Conservation (phyloP, 129 eudicot species). For the Saposhnikovia divaricata region DNA sequence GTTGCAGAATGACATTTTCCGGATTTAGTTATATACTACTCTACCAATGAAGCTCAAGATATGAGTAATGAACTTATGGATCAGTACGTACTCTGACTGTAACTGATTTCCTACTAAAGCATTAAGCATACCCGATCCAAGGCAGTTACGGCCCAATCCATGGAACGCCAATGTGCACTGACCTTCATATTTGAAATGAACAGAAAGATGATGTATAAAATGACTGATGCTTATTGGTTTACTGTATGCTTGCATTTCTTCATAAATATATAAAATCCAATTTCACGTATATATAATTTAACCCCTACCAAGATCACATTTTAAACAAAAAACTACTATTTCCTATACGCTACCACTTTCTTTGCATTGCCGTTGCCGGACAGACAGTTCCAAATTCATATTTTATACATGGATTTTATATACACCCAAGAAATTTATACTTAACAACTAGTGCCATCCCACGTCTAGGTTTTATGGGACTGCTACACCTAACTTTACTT, state of each 20-base stretch:
- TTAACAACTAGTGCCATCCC: not conserved
- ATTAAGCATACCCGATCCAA: too few species aligned
- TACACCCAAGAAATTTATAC: not conserved
- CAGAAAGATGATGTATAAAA: too few species aligned
- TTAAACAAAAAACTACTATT: not conserved
- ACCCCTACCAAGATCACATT: not conserved
- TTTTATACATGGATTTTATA: not conserved
- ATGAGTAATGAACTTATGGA: not conserved
- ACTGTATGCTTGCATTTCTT: not conserved
- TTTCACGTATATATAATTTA: not conserved
- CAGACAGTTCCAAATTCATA: not conserved
- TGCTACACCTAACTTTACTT: not conserved
- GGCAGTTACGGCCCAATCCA: too few species aligned
- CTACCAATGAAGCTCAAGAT: not conserved
- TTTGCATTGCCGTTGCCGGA: not conserved
- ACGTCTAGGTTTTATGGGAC: not conserved
- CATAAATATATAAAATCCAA: not conserved
- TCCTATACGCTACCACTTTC: not conserved
- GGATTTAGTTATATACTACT: not conserved
- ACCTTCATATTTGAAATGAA: too few species aligned
- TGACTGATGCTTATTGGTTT: not conserved
- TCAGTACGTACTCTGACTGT: too few species aligned
- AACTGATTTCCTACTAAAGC: not conserved
- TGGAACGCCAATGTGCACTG: too few species aligned
- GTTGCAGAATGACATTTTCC: not conserved